These are phyloP conservation scores for Halenospora varia DNA, from an alignment of 495 filamentous ascomycete genomes.

Conservation along the genomic window DNA sequence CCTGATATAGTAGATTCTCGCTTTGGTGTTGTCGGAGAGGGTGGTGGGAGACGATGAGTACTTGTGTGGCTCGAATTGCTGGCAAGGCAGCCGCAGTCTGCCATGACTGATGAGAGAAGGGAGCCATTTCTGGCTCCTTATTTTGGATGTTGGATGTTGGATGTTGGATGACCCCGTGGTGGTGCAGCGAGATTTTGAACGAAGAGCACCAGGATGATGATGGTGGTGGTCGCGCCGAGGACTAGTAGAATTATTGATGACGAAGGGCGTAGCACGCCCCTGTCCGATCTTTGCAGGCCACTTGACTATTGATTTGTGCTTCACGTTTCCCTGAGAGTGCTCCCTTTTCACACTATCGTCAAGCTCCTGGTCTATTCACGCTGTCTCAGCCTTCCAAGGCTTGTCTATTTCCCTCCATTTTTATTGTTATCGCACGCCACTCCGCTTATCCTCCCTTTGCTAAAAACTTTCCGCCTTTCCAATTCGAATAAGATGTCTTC, in stretches of 20 bases:
- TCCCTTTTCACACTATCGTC: no score
- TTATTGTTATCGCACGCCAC: no score
- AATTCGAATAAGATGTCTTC: no score
- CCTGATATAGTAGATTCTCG: neutral
- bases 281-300: no score
- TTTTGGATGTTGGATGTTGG: slow-evolving; percentile 1
- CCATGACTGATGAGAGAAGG: neutral
- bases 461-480: no score
- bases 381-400: no score
- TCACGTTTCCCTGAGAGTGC: no score
- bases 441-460: no score
- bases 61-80: neutral
- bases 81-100: neutral
- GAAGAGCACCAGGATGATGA: neutral
- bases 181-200: neutral
- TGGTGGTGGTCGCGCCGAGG: neutral
- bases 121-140: neutral
- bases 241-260: neutral
- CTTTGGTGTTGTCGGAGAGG: neutral
- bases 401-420: no score
- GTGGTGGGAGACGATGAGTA: neutral
- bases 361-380: no score
- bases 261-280: neutral
- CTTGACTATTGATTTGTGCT: no score
- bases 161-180: neutral